Evolutionary conservation across 2,329 filamentous ascomycete genomes (phyloP).

Genomic region (Rachicladosporium sp.): DNA sequence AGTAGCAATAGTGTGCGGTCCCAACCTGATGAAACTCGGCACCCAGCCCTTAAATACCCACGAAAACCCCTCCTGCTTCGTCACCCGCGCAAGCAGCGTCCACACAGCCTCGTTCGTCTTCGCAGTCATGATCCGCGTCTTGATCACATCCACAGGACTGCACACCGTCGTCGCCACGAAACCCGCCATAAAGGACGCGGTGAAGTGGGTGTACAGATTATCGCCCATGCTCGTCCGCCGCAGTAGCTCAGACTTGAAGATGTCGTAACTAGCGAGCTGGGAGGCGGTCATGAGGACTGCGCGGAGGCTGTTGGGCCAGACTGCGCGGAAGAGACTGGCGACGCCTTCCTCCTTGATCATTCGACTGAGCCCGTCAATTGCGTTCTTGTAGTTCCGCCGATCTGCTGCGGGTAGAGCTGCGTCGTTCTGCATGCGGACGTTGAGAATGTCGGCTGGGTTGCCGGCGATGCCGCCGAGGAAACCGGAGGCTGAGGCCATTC

Average conservation of each 20-base stretch:
- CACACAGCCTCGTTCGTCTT: conserved; percentile 40
- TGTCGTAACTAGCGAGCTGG: conserved; percentile 75
- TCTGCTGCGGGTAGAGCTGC: conserved; percentile 60
- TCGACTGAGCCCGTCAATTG: conserved; percentile 69
- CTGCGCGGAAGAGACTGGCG: conserved; percentile 67
- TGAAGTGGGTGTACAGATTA: conserved; percentile 64
- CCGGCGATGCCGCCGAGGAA: conserved; percentile 81
- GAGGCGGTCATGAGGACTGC: conserved; percentile 80
- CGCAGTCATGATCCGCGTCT: conserved; percentile 75
- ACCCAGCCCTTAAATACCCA: conserved; percentile 92
- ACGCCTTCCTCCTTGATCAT: conserved; percentile 79
- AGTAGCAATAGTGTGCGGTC: conserved; percentile 72
- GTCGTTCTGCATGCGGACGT: conserved; percentile 97
- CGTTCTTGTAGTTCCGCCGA: conserved; percentile 79
- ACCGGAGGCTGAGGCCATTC: conserved; percentile 70
- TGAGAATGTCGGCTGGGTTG: conserved; percentile 91
- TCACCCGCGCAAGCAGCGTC: conserved; percentile 53
- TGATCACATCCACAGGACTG: conserved; percentile 77
- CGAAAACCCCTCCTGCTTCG: conserved; percentile 54
- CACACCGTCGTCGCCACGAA: conserved; percentile 77
- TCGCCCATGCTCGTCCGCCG: conserved; percentile 53
- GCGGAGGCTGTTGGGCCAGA: conserved; percentile 68
- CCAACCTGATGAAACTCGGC: conserved; percentile 57
- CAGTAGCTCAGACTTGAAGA: conserved; percentile 61
- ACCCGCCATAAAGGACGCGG: conserved; percentile 64